Percentiles rank a stretch among this genome's conserved stretches.
Evolutionary conservation across 352 stramenopile species (phyloP).

Genomic region (Globisporangium camurandrum): DNA sequence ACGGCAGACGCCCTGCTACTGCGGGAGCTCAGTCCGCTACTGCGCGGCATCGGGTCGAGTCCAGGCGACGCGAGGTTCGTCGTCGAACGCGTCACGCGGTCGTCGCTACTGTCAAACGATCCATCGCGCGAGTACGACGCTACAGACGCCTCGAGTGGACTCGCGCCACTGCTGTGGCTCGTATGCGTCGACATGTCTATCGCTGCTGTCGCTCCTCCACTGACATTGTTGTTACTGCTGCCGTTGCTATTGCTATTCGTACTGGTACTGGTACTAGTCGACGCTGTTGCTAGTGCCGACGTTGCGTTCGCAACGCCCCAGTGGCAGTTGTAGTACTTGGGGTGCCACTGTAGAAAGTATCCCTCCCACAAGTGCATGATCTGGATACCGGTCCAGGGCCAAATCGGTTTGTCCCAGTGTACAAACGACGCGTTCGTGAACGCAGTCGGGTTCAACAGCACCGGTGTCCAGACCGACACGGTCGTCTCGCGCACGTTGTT

Average conservation of each 20-base stretch:
- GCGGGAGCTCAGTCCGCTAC: slow-evolving; percentile 7
- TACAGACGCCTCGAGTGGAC: too few species aligned
- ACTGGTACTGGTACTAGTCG: neutral
- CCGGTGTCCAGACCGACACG: slow-evolving; percentile 76
- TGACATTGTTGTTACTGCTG: too few species aligned
- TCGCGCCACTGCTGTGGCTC: too few species aligned
- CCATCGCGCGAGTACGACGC: slow-evolving; percentile 3
- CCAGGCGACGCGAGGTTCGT: neutral
- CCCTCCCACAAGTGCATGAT: slow-evolving; percentile 77
- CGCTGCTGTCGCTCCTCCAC: too few species aligned
- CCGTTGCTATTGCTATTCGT: too few species aligned
- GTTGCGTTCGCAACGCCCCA: slow-evolving; percentile 44
- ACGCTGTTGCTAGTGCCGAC: too few species aligned
- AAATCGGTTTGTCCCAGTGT: slow-evolving; percentile 45
- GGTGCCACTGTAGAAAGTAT: slow-evolving; percentile 85
- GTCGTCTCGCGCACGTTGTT: slow-evolving; percentile 46
- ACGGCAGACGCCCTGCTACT: slow-evolving; percentile 7
- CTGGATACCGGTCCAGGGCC: slow-evolving; percentile 73
- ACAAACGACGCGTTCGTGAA: slow-evolving; percentile 54
- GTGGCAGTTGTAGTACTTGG: slow-evolving; percentile 73
- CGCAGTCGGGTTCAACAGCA: slow-evolving; percentile 36
- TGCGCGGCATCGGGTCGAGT: slow-evolving; percentile 5
- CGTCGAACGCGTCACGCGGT: neutral
- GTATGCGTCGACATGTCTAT: too few species aligned
- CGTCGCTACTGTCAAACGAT: slow-evolving; percentile 1